Evolutionary conservation across 306 rosid species (phyloP).

Genomic region (Cucumis sativus): DNA sequence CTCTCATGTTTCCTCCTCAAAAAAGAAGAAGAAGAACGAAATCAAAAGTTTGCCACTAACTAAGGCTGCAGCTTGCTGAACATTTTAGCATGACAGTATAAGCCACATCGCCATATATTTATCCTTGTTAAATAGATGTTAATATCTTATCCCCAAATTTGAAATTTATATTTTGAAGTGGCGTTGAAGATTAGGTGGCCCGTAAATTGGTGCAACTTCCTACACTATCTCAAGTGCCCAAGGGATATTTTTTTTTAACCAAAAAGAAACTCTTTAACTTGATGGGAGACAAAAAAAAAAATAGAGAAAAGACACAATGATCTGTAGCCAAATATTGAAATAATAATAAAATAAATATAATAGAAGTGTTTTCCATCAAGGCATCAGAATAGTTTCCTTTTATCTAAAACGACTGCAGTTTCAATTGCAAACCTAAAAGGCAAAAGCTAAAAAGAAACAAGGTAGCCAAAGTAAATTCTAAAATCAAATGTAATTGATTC

Average conservation of each 20-base stretch:
- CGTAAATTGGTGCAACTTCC: neutral
- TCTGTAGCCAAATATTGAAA: neutral
- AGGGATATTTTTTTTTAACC: neutral
- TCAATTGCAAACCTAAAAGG: neutral
- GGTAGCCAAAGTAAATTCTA: neutral
- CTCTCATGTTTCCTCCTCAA: neutral
- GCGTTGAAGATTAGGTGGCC: neutral
- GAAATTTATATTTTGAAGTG: neutral
- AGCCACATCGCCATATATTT: neutral
- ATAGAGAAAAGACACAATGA: neutral
- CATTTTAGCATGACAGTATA: neutral
- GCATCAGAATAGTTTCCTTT: neutral
- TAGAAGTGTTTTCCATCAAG: neutral
- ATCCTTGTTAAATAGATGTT: neutral
- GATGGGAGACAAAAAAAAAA: neutral
- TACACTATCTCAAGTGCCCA: neutral
- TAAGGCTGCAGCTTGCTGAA: neutral
- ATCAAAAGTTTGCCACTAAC: neutral
- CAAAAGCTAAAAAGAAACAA: neutral
- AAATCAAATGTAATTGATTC: neutral
- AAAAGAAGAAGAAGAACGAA: neutral
- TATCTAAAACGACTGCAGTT: neutral
- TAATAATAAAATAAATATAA: neutral
- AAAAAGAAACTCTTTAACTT: neutral
- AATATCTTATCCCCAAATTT: neutral